Conservation (phyloP, 768 basidiomycete genomes). For the Candolleomyces efflorescens region DNA sequence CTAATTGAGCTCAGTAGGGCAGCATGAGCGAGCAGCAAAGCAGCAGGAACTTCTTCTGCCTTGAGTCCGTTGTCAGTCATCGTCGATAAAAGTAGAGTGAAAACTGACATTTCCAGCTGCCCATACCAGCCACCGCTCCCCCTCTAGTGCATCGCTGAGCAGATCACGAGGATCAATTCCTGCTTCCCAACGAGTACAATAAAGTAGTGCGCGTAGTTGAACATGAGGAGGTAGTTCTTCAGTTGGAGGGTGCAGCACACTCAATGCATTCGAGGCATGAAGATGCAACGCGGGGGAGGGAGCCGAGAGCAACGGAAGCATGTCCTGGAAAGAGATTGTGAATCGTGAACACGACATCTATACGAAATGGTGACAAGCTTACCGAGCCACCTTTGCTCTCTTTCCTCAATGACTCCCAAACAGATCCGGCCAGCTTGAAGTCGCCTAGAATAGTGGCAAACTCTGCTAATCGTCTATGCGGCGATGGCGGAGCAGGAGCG, state of each 20-base stretch:
- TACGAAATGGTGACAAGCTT: slow-evolving; percentile 22
- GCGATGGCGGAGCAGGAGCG: slow-evolving; percentile 45
- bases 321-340: slow-evolving; percentile 49
- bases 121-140: slow-evolving; percentile 84
- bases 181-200: slow-evolving; percentile 75
- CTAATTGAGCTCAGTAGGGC: slow-evolving; percentile 56
- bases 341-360: background rate
- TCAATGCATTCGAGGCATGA: slow-evolving; percentile 60
- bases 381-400: slow-evolving; percentile 88
- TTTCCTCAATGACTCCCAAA: slow-evolving; percentile 87
- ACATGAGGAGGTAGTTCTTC: slow-evolving; percentile 54
- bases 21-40: slow-evolving; percentile 77
- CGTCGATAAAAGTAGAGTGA: background rate
- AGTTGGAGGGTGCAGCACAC: slow-evolving; percentile 37
- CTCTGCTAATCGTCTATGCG: slow-evolving; percentile 88
- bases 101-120: slow-evolving; percentile 73
- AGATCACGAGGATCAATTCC: slow-evolving; percentile 60
- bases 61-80: slow-evolving; percentile 33
- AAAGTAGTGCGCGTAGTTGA: slow-evolving; percentile 64
- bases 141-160: slow-evolving; percentile 52
- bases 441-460: slow-evolving; percentile 93
- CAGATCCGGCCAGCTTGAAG: slow-evolving; percentile 71
- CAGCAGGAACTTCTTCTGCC: slow-evolving; percentile 81
- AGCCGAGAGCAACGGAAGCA: slow-evolving; percentile 68
- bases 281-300: slow-evolving; percentile 58